phyloP scores from a whole-genome alignment of 2,329 filamentous ascomycete species.

The Aureobasidium pullulans region DNA sequence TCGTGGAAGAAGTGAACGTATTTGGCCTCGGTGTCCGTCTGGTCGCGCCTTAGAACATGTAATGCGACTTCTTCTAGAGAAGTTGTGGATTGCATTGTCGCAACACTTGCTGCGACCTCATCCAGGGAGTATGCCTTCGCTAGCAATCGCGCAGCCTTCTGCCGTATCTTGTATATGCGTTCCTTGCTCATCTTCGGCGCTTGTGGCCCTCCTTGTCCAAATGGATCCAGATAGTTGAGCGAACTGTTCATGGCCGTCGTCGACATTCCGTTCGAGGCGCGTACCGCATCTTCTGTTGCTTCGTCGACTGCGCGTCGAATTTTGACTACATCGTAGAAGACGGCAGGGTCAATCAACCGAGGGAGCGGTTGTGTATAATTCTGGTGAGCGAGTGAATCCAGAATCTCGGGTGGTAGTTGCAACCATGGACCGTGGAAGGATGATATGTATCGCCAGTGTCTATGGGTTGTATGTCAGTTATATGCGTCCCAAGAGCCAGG shows the following conservation, averaged over 20 bases:
- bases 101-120: conserved; percentile 75
- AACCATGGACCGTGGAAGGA: conserved; percentile 80
- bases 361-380: conserved; percentile 73
- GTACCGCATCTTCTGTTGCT: conserved; percentile 68
- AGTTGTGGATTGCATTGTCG: conserved; percentile 73
- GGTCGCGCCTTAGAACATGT: conserved; percentile 62
- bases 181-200: conserved; percentile 63
- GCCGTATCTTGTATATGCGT: conserved; percentile 69
- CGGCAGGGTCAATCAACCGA: conserved; percentile 67
- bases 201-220: conserved; percentile 46
- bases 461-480: conserved; percentile 29
- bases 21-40: conserved; percentile 63
- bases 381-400: conserved; percentile 69
- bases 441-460: conserved; percentile 80
- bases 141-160: conserved; percentile 72
- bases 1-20: conserved; percentile 93
- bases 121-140: conserved; percentile 71
- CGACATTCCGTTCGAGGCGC: conserved; percentile 66
- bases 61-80: conserved; percentile 69
- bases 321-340: conserved; percentile 79
- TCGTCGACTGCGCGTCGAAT: conserved; percentile 74
- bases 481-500: background rate
- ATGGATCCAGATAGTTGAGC: conserved; percentile 41
- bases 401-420: conserved; percentile 67
- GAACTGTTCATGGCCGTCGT: conserved; percentile 55